Percentiles rank a stretch among this genome's conserved stretches.
These are phyloP conservation scores for Silene noctiflora DNA, from an alignment of 179 eudicot species.

Conservation along the genomic window DNA sequence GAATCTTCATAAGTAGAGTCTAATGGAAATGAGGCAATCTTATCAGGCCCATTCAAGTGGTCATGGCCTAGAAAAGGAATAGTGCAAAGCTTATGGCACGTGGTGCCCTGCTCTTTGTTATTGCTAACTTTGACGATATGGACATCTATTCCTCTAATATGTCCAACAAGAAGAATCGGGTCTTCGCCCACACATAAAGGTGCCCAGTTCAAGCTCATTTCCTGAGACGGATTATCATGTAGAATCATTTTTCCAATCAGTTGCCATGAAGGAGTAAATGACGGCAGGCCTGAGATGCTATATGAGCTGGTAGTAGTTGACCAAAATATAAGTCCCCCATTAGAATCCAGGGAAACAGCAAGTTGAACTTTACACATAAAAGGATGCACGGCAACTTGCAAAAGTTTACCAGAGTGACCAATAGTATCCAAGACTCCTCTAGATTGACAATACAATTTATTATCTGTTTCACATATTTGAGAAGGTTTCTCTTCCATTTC, in stretches of 20 bases:
- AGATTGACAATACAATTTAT: slow-evolving; percentile 38
- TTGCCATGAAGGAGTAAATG: slow-evolving; percentile 63
- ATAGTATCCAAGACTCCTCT: slow-evolving; percentile 47
- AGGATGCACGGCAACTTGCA: slow-evolving; percentile 79
- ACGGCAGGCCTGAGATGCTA: slow-evolving; percentile 53
- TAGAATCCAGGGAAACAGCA: slow-evolving; percentile 77
- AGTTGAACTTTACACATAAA: slow-evolving; percentile 41
- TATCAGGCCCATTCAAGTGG: slow-evolving; percentile 41
- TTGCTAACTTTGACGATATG: slow-evolving; percentile 39
- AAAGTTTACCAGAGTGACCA: slow-evolving; percentile 71
- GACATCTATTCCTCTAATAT: slow-evolving; percentile 66
- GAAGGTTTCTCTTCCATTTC: slow-evolving; percentile 29
- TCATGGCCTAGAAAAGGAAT: slow-evolving; percentile 47
- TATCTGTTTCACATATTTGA: slow-evolving; percentile 31
- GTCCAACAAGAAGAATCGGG: slow-evolving; percentile 66
- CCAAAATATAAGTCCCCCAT: slow-evolving; percentile 80
- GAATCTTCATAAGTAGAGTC: slow-evolving; percentile 39
- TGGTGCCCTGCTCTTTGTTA: slow-evolving; percentile 37
- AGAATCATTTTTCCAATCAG: slow-evolving; percentile 43
- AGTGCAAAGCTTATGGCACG: slow-evolving; percentile 66
- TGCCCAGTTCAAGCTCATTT: slow-evolving; percentile 69
- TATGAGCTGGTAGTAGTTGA: slow-evolving; percentile 47
- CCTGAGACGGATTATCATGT: slow-evolving; percentile 35
- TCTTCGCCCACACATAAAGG: slow-evolving; percentile 51
- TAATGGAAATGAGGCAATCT: slow-evolving; percentile 58